phyloP scores from a whole-genome alignment of 2,329 filamentous ascomycete genomes.

The Helminthosporium solani region DNA sequence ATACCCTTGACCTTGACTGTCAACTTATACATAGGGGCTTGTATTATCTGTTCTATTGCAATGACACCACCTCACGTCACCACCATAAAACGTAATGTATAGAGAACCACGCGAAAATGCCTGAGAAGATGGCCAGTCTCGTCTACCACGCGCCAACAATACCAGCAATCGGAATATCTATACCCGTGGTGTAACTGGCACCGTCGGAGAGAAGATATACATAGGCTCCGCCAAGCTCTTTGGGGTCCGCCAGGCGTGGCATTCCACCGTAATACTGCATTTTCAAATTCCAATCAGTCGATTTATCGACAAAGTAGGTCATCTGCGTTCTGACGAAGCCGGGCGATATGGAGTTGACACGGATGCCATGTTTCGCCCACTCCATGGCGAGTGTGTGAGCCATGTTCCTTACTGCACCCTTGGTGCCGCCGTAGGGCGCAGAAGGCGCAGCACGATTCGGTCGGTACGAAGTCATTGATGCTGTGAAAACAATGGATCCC shows the following conservation, averaged over 20 bases:
- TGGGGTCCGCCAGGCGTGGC: slow-evolving; percentile 52
- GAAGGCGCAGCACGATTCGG: slow-evolving; percentile 55
- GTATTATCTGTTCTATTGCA: too few relatives aligned
- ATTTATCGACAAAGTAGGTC: slow-evolving; percentile 53
- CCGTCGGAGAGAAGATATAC: slow-evolving; percentile 51
- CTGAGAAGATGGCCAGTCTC: neutral
- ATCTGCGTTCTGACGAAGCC: slow-evolving; percentile 79
- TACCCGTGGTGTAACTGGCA: slow-evolving; percentile 52
- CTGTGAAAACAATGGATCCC: slow-evolving; percentile 52
- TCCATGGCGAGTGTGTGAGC: slow-evolving; percentile 68
- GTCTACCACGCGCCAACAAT: slow-evolving; percentile 48
- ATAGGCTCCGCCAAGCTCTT: slow-evolving; percentile 54
- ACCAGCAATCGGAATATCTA: slow-evolving; percentile 52
- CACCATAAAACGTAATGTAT: neutral
- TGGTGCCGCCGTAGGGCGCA: slow-evolving; percentile 49
- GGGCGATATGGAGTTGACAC: slow-evolving; percentile 81
- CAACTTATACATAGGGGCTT: too few relatives aligned
- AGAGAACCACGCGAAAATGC: neutral
- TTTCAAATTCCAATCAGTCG: slow-evolving; percentile 54
- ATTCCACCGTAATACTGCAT: slow-evolving; percentile 58
- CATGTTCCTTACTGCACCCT: slow-evolving; percentile 47
- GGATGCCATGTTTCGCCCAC: slow-evolving; percentile 78
- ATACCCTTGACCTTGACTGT: too few relatives aligned
- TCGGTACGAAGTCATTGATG: slow-evolving; percentile 52
- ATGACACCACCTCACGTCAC: too few relatives aligned